Evolutionary conservation across 495 filamentous ascomycete genomes (phyloP), one percentile per base, ranked within the genome.

Genomic region (Neurospora tetrasperma): DNA sequence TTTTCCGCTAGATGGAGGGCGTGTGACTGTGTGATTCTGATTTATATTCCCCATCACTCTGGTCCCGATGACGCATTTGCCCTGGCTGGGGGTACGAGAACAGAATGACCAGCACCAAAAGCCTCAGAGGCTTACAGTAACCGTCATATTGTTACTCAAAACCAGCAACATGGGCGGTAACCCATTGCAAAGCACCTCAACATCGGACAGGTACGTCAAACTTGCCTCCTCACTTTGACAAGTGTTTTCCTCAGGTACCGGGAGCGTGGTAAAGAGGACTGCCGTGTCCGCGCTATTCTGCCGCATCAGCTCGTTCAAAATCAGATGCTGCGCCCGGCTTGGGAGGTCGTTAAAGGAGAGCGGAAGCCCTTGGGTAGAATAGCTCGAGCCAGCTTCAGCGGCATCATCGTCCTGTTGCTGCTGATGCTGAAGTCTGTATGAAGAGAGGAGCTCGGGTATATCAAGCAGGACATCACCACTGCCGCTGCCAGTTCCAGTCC

Each of bases 61-160:
- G 14, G 2, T 59, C 10, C 46, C 12, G 23, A 16, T 62, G 40
- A 70, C 20, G 12, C 69, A 38, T 41, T 38, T 38, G 35, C 35
- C 35, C 35, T 38, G 35, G 35, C 35, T 4, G 5, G 35, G 35
- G 35, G 4, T 6, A 38, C 35, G 35, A 38, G 35, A 38, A 38
- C 35, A 38, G 35, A 38, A 41, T 41, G 9, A 11, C 40, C 40
- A 41, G 40, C 40, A 9, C 8, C 40, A 38, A 38, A 38, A 38
- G 40, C 40, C 62, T 78, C 74, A 94, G 71, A 94, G 81, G 79
- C 91, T 93, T 82, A 94, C 94, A 20, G 93, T 96, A 70, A 96
- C 93, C 16, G 92, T 95, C 91, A 96, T 92, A 74, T 91, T 94
- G 82, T 96, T 96, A 78, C 91, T 93, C 82, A 96, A 87, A n/a